phyloP scores from a whole-genome alignment of 2,329 filamentous ascomycete genomes.

The Ceratocystis albifundus region DNA sequence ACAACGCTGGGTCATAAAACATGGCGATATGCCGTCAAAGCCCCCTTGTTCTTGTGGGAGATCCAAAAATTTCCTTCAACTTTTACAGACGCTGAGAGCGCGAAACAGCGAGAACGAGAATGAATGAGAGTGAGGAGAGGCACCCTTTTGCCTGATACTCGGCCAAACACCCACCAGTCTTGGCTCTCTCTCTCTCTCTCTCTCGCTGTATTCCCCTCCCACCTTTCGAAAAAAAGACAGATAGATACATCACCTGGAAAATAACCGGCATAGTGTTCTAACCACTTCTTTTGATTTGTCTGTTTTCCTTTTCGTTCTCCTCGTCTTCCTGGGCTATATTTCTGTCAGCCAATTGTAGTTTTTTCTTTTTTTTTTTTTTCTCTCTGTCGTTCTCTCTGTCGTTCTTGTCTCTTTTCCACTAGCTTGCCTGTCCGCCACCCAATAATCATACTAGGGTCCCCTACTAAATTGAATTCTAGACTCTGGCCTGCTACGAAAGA shows the following conservation, averaged over 20 bases:
- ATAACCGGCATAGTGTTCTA: background rate
- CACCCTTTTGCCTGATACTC: background rate
- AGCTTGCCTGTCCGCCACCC: background rate
- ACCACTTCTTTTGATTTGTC: background rate
- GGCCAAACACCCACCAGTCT: background rate
- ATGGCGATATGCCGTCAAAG: constrained; percentile 12
- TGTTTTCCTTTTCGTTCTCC: background rate
- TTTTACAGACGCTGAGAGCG: background rate
- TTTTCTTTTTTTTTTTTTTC: background rate
- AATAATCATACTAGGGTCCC: background rate
- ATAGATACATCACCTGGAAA: background rate
- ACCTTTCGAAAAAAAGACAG: background rate
- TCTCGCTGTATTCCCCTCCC: background rate
- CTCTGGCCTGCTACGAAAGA: constrained; percentile 1
- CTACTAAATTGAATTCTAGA: constrained; percentile 2
- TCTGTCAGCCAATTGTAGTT: background rate
- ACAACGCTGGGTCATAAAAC: constrained; percentile 10
- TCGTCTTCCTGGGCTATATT: background rate
- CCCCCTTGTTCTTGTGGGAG: constrained; percentile 4
- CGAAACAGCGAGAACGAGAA: constrained; percentile 11
- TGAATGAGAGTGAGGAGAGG: background rate
- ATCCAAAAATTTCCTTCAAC: background rate
- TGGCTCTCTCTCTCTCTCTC: background rate
- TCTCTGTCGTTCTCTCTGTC: background rate
- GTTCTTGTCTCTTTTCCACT: constrained; percentile 8